Percentiles rank a stretch among this genome's conserved stretches.
These are phyloP conservation scores for Cystobasidium sp. DNA, from an alignment of 1,284 basidiomycete species.

Conservation along the genomic window DNA sequence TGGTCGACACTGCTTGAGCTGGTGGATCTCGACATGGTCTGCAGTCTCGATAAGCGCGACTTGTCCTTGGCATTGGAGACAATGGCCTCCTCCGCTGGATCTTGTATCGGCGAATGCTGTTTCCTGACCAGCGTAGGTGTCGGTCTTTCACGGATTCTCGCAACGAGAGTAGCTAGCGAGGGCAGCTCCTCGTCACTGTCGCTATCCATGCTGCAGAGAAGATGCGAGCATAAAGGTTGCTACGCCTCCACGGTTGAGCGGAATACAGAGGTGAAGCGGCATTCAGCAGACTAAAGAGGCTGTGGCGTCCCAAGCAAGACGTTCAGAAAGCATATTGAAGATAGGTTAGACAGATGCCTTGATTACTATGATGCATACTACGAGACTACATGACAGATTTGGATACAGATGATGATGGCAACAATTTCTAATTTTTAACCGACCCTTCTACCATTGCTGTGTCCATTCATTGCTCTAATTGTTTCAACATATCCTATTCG, in stretches of 20 bases:
- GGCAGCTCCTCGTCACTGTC: constrained; percentile 23
- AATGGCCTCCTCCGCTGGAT: constrained; percentile 35
- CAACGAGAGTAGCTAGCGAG: constrained; percentile 10
- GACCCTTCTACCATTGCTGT: no score
- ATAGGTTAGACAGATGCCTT: no score
- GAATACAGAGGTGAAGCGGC: background rate
- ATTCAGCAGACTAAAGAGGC: no score
- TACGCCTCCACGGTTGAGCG: background rate
- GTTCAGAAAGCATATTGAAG: no score
- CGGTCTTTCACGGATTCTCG: background rate
- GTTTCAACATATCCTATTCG: background rate
- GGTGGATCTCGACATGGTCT: background rate
- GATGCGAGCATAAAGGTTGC: no score
- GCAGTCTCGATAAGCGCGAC: background rate
- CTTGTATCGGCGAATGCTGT: background rate
- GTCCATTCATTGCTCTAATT: background rate
- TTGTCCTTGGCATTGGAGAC: constrained; percentile 6
- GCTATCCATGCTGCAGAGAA: background rate
- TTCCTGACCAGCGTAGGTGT: background rate
- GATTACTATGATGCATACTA: no score
- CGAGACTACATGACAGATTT: background rate
- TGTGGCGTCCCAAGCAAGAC: no score
- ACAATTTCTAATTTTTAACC: no score
- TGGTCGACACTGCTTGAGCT: background rate
- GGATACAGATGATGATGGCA: background rate